These are phyloP conservation scores for Nitzschia palea DNA, from an alignment of 108 stramenopile species.

Conservation along the genomic window DNA sequence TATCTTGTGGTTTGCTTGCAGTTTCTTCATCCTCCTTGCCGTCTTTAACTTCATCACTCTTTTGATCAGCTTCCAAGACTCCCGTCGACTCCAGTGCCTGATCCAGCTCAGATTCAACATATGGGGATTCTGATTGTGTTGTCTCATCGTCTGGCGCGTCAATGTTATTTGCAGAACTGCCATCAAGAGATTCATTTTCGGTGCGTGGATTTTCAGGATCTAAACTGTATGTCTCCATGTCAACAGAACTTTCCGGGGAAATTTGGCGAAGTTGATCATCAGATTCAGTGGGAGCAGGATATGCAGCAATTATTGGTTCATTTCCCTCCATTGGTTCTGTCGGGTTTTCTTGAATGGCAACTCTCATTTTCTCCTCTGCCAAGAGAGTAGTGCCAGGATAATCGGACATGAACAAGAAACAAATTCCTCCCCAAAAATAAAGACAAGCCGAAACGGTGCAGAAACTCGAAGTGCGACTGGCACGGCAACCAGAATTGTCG, in stretches of 20 bases:
- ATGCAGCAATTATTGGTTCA: too few relatives aligned
- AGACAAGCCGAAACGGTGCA: background rate
- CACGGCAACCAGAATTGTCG: conserved; percentile 18
- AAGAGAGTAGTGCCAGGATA: conserved; percentile 14
- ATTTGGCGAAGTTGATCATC: background rate
- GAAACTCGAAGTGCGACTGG: conserved; percentile 19
- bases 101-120: too few relatives aligned
- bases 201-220: background rate
- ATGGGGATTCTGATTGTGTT: too few relatives aligned
- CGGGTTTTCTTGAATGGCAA: background rate
- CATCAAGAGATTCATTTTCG: too few relatives aligned
- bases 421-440: conserved; percentile 23
- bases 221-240: background rate
- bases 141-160: too few relatives aligned
- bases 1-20: too few relatives aligned
- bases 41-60: too few relatives aligned
- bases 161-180: too few relatives aligned
- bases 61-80: too few relatives aligned
- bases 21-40: too few relatives aligned
- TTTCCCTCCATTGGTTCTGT: background rate
- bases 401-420: conserved; percentile 16
- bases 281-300: background rate
- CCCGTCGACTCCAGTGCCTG: too few relatives aligned
- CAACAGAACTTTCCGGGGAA: too few relatives aligned
- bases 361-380: background rate